Percentiles rank a stretch among this genome's conserved stretches.
phyloP scores from a whole-genome alignment of 2,329 filamentous ascomycete genomes.

The Clarireedia monteithiana region DNA sequence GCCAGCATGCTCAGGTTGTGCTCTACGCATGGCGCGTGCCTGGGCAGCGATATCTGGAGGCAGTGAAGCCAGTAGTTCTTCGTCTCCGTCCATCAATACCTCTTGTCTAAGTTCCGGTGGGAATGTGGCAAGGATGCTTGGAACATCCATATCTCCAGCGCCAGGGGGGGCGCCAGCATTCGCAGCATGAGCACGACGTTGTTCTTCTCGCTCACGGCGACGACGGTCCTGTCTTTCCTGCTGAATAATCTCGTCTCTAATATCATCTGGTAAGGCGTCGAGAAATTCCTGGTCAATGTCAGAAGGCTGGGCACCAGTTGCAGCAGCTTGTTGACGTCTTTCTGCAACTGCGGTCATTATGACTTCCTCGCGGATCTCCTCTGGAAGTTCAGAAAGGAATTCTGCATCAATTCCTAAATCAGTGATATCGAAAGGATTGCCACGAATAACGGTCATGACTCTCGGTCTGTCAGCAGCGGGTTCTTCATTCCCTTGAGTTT shows the following conservation, averaged over 20 bases:
- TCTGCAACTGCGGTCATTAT: conserved; percentile 84
- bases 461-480: conserved; percentile 48
- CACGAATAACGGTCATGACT: conserved; percentile 75
- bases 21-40: conserved; percentile 60
- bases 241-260: conserved; percentile 83
- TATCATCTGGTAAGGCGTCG: conserved; percentile 82
- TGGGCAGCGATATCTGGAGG: conserved; percentile 82
- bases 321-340: conserved; percentile 68
- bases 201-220: conserved; percentile 76
- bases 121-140: conserved; percentile 85
- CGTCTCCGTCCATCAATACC: conserved; percentile 85
- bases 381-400: conserved; percentile 93
- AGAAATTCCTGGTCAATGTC: conserved; percentile 92
- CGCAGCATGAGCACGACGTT: conserved; percentile 56
- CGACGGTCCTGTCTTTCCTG: conserved; percentile 86
- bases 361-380: conserved; percentile 93
- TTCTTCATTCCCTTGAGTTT: conserved; percentile 27
- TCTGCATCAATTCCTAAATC: conserved; percentile 89
- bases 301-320: conserved; percentile 63
- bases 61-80: conserved; percentile 75
- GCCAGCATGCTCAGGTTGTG: conserved; percentile 24
- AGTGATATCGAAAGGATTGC: conserved; percentile 86
- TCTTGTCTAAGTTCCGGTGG: conserved; percentile 77
- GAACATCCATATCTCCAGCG: conserved; percentile 69
- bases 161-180: conserved; percentile 43